phyloP scores from a whole-genome alignment of 352 stramenopile genomes.

The Phytophthora megakarya region DNA sequence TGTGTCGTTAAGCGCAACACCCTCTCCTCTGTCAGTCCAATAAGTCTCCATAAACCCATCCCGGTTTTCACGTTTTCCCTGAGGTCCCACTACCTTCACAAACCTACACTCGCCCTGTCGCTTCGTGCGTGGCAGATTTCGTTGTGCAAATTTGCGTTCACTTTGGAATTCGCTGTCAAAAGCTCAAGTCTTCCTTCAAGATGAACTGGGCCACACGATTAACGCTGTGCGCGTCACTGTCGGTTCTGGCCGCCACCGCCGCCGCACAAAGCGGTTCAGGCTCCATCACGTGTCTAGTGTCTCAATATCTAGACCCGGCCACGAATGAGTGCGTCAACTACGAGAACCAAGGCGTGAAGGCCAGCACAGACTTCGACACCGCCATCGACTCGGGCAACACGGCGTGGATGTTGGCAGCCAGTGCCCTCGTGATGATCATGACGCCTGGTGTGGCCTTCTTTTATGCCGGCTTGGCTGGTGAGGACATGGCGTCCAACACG shows the following conservation, averaged over 20 bases:
- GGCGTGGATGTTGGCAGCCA: slow-evolving; percentile 35
- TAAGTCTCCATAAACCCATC: slow-evolving; percentile 1
- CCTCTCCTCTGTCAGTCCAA: neutral
- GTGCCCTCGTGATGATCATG: slow-evolving; percentile 37
- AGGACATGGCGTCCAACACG: slow-evolving; percentile 83
- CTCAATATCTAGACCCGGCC: slow-evolving; percentile 49
- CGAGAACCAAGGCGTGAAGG: slow-evolving; percentile 35
- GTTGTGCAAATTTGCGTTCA: neutral
- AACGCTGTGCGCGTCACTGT: slow-evolving; percentile 23
- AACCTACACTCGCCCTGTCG: slow-evolving; percentile 31
- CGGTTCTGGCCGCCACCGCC: slow-evolving; percentile 30
- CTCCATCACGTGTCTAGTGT: slow-evolving; percentile 32
- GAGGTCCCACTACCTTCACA: slow-evolving; percentile 19
- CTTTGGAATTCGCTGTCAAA: slow-evolving; percentile 18
- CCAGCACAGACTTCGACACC: slow-evolving; percentile 22
- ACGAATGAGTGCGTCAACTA: slow-evolving; percentile 52
- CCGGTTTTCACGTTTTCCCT: neutral
- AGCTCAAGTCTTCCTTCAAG: neutral
- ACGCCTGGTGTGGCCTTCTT: slow-evolving; percentile 48
- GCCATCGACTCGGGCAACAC: slow-evolving; percentile 43
- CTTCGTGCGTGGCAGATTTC: slow-evolving; percentile 6
- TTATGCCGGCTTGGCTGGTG: slow-evolving; percentile 77
- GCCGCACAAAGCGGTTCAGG: slow-evolving; percentile 32
- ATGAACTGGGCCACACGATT: slow-evolving; percentile 20
- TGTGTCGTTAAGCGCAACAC: neutral